Evolutionary conservation across 1,284 basidiomycete genomes (phyloP).

Genomic region (Mycena citricolor): DNA sequence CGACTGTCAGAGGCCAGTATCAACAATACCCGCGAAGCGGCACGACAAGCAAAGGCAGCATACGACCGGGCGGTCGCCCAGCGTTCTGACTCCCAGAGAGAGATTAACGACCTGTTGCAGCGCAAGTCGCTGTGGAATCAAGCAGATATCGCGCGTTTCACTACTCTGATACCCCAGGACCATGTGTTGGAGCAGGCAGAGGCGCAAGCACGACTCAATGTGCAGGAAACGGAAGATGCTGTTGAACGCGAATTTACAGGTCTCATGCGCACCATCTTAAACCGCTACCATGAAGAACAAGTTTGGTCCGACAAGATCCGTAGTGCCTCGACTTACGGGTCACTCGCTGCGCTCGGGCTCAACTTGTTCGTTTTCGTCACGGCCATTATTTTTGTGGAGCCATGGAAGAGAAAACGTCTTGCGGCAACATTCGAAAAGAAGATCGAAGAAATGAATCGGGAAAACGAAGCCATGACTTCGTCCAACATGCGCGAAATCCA

Average conservation of each 20-base stretch:
- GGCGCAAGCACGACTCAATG: constrained; percentile 59
- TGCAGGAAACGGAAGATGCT: constrained; percentile 67
- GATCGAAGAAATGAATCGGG: constrained; percentile 70
- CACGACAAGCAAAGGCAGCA: constrained; percentile 67
- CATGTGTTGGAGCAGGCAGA: constrained; percentile 83
- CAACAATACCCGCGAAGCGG: constrained; percentile 54
- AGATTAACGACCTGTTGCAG: constrained; percentile 88
- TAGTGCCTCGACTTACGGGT: constrained; percentile 88
- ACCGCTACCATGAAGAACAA: constrained; percentile 94
- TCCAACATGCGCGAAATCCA: constrained; percentile 49
- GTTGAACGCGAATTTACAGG: constrained; percentile 85
- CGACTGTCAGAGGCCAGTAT: constrained; percentile 58
- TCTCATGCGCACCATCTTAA: constrained; percentile 83
- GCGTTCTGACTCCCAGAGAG: constrained; percentile 80
- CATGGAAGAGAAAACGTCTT: constrained; percentile 85
- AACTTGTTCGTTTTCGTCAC: constrained; percentile 87
- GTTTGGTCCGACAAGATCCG: constrained; percentile 98
- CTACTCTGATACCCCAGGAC: constrained; percentile 82
- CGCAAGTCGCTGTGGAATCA: constrained; percentile 89
- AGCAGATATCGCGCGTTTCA: constrained; percentile 80
- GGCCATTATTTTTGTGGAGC: constrained; percentile 88
- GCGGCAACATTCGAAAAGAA: constrained; percentile 86
- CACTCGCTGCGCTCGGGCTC: constrained; percentile 77
- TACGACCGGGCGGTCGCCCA: constrained; percentile 75
- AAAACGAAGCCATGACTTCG: constrained; percentile 49